phyloP scores from a whole-genome alignment of 1,139 yeast species.

The Pichiaceae sp. region DNA sequence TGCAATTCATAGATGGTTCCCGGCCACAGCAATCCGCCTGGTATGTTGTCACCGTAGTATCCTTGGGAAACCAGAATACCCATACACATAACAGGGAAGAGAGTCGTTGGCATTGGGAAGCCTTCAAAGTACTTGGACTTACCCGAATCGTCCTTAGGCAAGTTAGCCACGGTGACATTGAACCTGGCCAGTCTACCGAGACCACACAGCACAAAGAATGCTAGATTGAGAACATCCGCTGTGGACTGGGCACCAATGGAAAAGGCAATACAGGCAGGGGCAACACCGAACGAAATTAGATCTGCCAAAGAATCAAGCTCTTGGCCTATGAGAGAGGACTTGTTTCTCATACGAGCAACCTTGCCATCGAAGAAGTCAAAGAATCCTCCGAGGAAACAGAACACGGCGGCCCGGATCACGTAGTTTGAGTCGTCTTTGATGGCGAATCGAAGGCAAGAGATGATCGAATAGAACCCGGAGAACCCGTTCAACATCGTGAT shows the following conservation, averaged over 20 bases:
- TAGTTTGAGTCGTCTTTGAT: constrained; percentile 60
- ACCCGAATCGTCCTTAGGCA: constrained; percentile 82
- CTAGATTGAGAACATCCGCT: constrained; percentile 63
- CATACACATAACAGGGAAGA: constrained; percentile 66
- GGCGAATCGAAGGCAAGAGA: constrained; percentile 76
- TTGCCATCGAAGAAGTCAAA: constrained; percentile 96
- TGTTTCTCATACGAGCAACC: constrained; percentile 89
- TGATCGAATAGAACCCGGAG: constrained; percentile 81
- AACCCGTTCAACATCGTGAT: constrained; percentile 89
- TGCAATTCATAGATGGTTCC: constrained; percentile 67
- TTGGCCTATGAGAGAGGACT: constrained; percentile 92
- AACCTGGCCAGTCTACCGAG: constrained; percentile 89
- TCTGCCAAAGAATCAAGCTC: constrained; percentile 96
- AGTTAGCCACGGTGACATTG: constrained; percentile 85
- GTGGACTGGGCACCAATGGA: constrained; percentile 84
- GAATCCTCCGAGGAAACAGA: constrained; percentile 75
- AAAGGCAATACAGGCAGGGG: constrained; percentile 90
- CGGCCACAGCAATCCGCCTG: constrained; percentile 52
- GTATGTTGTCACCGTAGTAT: constrained; percentile 34
- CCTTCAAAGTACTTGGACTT: constrained; percentile 88
- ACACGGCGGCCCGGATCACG: constrained; percentile 82
- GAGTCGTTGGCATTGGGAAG: constrained; percentile 86
- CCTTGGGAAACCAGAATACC: constrained; percentile 52
- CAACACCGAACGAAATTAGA: constrained; percentile 84
- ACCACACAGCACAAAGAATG: constrained; percentile 89